Conservation (phyloP, 352 stramenopile genomes). For the Globisporangium orthogonon region DNA sequence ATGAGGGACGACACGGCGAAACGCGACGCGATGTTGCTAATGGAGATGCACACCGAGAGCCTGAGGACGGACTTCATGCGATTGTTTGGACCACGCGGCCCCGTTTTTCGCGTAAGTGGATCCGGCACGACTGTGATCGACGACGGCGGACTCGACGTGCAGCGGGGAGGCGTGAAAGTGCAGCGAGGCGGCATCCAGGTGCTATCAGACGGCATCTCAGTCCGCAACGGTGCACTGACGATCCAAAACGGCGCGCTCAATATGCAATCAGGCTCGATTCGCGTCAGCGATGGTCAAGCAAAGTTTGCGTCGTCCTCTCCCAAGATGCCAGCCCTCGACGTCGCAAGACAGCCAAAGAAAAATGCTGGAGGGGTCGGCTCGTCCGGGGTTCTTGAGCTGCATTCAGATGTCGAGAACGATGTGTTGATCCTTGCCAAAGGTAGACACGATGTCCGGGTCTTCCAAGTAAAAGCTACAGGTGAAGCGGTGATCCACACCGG, state of each 20-base stretch:
- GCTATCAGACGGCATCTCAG: conserved; percentile 42
- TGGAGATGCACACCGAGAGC: conserved; percentile 20
- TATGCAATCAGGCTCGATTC: conserved; percentile 30
- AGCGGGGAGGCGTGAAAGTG: conserved; percentile 49
- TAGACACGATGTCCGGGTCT: conserved; percentile 24
- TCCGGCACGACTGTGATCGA: conserved; percentile 48
- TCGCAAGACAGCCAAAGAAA: conserved; percentile 1
- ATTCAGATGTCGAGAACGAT: conserved; percentile 10
- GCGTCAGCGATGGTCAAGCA: conserved; percentile 26
- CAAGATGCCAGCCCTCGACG: conserved; percentile 4
- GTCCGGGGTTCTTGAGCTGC: conserved; percentile 12
- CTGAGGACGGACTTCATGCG: conserved; percentile 39
- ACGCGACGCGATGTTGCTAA: conserved; percentile 22
- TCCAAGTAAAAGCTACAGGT: conserved; percentile 51
- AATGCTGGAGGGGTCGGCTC: conserved; percentile 8
- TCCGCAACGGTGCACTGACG: conserved; percentile 33
- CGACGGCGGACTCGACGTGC: conserved; percentile 47
- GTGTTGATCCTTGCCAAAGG: conserved; percentile 24
- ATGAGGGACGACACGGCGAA: background rate
- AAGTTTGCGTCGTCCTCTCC: conserved; percentile 8
- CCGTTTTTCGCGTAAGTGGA: conserved; percentile 47
- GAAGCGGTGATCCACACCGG: conserved; percentile 46
- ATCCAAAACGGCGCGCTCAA: conserved; percentile 36
- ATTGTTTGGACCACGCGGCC: conserved; percentile 22
- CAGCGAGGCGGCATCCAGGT: conserved; percentile 53